These are phyloP conservation scores for Nicotiana sylvestris DNA, from an alignment of 257 asterid genomes.

Conservation along the genomic window DNA sequence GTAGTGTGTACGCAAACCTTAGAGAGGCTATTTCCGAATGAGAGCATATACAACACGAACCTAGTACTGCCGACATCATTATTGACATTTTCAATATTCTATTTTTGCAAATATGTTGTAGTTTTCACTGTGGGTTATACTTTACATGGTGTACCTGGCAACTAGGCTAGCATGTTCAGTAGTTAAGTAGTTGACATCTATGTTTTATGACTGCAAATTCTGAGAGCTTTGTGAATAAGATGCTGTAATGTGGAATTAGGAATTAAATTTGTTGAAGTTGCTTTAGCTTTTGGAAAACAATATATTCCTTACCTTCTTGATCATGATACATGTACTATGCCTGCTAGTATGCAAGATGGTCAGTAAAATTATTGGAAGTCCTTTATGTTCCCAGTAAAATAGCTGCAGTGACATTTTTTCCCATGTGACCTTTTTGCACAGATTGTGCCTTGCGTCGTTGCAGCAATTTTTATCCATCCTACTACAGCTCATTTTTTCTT, in stretches of 20 bases:
- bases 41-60: not conserved
- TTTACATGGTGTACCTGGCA: not conserved
- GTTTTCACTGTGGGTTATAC: not conserved
- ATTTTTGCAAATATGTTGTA: not conserved
- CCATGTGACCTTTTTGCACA: not conserved
- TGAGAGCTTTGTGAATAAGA: not conserved
- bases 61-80: not conserved
- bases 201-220: not conserved
- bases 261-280: not conserved
- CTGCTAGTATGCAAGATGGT: not conserved
- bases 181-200: not conserved
- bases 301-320: not conserved
- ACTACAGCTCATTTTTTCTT: conserved; percentile 23
- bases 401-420: not conserved
- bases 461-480: conserved; percentile 32
- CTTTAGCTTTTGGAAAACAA: not conserved
- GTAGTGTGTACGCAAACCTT: no score
- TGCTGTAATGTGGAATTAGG: not conserved
- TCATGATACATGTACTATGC: not conserved
- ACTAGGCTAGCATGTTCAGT: not conserved
- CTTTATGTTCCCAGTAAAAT: not conserved
- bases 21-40: no score
- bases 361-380: not conserved
- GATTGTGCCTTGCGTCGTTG: conserved; percentile 31
- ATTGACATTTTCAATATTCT: not conserved